A percentile compares a stretch with the other conserved stretches of the same genome.
Conservation (phyloP, 75 land plant genomes). For the Picea sitchensis region DNA sequence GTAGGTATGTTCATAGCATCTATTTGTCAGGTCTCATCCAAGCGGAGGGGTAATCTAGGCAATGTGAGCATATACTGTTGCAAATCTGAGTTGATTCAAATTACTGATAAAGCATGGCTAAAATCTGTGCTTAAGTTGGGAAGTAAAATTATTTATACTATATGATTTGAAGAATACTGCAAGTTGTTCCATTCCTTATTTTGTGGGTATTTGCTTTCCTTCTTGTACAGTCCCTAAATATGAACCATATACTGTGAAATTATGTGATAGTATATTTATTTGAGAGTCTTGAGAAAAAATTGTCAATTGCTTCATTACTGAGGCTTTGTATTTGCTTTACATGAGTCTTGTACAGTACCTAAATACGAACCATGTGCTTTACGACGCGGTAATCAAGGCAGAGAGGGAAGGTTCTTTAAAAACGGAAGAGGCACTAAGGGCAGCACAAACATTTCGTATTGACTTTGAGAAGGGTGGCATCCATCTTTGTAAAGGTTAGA, state of each 20-base stretch:
- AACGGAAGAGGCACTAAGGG: conserved; percentile 72
- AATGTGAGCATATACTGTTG: not conserved
- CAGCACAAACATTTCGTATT: conserved; percentile 65
- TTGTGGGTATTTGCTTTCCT: conserved; percentile 4
- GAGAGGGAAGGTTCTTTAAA: conserved; percentile 53
- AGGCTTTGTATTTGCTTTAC: not conserved
- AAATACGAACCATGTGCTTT: conserved; percentile 74
- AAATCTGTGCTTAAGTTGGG: not conserved
- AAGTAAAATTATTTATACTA: not conserved
- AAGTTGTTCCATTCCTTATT: not conserved
- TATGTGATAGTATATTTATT: not conserved
- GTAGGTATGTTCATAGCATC: not conserved
- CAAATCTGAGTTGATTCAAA: not conserved
- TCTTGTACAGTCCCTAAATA: conserved; percentile 66
- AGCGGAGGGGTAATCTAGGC: not conserved
- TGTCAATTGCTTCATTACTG: not conserved
- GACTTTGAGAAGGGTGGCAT: conserved; percentile 99
- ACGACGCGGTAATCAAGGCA: conserved; percentile 79
- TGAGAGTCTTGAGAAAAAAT: too few relatives aligned
- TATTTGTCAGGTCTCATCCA: not conserved
- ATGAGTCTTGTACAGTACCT: conserved; percentile 47
- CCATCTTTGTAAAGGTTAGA: conserved; percentile 72
- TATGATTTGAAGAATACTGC: not conserved
- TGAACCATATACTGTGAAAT: conserved; percentile 68
- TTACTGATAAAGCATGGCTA: not conserved